phyloP scores from a whole-genome alignment of 129 eudicot genomes.

The Ambrosia trifida region DNA sequence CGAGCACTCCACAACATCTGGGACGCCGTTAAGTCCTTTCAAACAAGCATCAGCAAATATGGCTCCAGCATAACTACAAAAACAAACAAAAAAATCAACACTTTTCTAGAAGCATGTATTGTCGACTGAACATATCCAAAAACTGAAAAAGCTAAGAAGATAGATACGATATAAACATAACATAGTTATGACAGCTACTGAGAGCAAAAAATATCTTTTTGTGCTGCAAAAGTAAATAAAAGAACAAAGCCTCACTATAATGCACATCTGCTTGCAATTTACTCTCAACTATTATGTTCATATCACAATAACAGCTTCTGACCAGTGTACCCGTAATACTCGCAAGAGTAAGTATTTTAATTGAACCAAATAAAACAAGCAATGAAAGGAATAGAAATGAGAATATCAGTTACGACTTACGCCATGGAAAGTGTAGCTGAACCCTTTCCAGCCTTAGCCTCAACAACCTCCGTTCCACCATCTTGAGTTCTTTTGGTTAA shows the following conservation, averaged over 20 bases:
- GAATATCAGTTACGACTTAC: slow-evolving; percentile 44
- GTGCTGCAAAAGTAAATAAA: slow-evolving; percentile 8
- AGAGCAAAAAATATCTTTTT: background rate
- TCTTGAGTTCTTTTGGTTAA: slow-evolving; percentile 94
- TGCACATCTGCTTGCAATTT: slow-evolving; percentile 2
- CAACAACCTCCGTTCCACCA: slow-evolving; percentile 99
- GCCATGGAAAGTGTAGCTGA: slow-evolving; percentile 99
- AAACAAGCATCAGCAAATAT: slow-evolving; percentile 98
- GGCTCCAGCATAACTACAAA: slow-evolving; percentile 93
- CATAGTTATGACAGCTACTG: background rate
- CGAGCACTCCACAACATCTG: slow-evolving; percentile 94
- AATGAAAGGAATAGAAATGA: background rate
- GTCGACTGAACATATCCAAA: background rate
- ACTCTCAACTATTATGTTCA: background rate
- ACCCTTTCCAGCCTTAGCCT: slow-evolving; percentile 99
- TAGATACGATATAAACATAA: background rate
- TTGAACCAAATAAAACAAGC: background rate
- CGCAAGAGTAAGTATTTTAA: background rate
- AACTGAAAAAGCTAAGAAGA: background rate
- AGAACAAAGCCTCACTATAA: background rate
- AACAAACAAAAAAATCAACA: slow-evolving; percentile 4
- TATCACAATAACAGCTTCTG: background rate
- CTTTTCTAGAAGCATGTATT: background rate
- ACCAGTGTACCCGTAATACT: background rate
- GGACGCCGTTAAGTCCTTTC: slow-evolving; percentile 99